These are phyloP conservation scores for Eucalyptus brandiana DNA, from an alignment of 345 rosid species.

Conservation along the genomic window DNA sequence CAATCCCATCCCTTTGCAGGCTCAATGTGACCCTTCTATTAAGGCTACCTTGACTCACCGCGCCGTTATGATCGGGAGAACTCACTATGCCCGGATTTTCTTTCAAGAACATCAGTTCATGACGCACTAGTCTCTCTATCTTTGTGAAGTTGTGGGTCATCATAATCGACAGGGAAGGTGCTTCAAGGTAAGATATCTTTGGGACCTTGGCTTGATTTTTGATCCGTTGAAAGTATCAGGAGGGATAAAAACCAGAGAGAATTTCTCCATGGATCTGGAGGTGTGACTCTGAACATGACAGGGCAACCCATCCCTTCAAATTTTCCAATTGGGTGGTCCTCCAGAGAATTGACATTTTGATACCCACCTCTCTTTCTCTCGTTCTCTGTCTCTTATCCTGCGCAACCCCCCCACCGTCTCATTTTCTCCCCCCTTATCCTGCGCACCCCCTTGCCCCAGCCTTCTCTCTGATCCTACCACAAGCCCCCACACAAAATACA, in stretches of 20 bases:
- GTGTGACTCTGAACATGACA: not conserved
- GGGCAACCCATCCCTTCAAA: slow-evolving; percentile 1
- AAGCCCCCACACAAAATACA: not conserved
- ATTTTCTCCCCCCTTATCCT: slow-evolving; percentile 18
- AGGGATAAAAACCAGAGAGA: not conserved
- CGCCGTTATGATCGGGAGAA: not conserved
- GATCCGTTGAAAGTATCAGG: not conserved
- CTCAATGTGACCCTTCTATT: not conserved
- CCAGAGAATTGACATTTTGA: slow-evolving; percentile 16
- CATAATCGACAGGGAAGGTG: not conserved
- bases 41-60: not conserved
- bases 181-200: not conserved
- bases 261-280: not conserved
- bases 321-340: slow-evolving; percentile 17
- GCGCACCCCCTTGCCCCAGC: slow-evolving; percentile 2
- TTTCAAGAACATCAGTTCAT: not conserved
- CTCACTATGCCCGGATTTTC: not conserved
- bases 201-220: not conserved
- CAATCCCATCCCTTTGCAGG: not conserved
- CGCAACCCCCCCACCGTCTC: not conserved
- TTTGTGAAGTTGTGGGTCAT: not conserved
- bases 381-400: not conserved
- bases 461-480: not conserved
- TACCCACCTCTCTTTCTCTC: not conserved
- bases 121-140: not conserved